Base-by-base conservation (phyloP, 192 early-diverging fungal genomes). In the Linderina pennispora region DNA sequence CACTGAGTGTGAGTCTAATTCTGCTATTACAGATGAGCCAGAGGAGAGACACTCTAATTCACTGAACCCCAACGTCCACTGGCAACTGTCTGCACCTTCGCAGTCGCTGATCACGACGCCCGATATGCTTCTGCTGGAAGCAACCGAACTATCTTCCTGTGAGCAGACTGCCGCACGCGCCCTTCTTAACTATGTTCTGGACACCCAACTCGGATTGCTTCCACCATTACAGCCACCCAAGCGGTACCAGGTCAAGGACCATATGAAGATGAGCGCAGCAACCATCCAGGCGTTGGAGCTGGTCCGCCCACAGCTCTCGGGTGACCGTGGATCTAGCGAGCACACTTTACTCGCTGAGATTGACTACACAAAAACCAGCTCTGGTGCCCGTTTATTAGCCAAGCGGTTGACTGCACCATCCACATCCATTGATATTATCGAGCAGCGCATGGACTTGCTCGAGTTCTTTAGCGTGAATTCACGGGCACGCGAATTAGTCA, bases 221-320 rank as follows among this genome's bases (percentile, higher is more conserved):
- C 83, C 84, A 9, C 75, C 76, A 8, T 59, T 92, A 14, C 80
- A 85, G 50, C 53, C 69, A 33, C 86, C 87, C 11, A 66, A 72
- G 23, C 60, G 60, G 13, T 81, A 86, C 54, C 43, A 64, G 14
- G 50, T 65, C 3, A 53, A 76, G 8, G 65, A 76, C 11, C 80
- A 75, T 16, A 74, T 94, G 75, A 72, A 80, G 32, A 87, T 97
- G 55, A 88, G 93, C 45, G 75, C 75, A n/a, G 80, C 80, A 10
- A 85, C 91, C 1, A 77, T 91, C 45, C 58, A 65, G 38, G 82
- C 92, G 6, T 64, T 97, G 11, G 91, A 94, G 43, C 57, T 97
- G 7, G 56, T 86, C 3, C 62, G 68, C 10, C 81, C 82, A 10
- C 46, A 83, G 11, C 35, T 62, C 16, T 75, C 76, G 36, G 72